Conservation (phyloP, 2,329 filamentous ascomycete species). For the Lecanosticta acicola region DNA sequence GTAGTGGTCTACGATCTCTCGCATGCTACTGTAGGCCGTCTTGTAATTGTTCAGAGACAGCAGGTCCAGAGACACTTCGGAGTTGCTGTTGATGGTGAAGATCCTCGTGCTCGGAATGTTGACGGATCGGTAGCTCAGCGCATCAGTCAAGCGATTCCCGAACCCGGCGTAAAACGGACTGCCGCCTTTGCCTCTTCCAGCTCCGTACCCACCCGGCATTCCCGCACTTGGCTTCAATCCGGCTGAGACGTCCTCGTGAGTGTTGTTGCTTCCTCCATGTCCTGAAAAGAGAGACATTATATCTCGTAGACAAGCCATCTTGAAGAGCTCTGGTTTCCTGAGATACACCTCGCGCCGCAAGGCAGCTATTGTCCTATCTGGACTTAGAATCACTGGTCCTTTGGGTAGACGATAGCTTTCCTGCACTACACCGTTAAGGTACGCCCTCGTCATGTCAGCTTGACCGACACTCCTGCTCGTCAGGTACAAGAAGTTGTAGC, state of each 20-base stretch:
- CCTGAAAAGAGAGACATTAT: conserved; percentile 75
- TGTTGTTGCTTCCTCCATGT: conserved; percentile 31
- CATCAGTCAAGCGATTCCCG: conserved; percentile 92
- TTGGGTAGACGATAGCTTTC: conserved; percentile 80
- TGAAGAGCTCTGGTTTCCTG: conserved; percentile 96
- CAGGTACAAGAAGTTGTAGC: conserved; percentile 98
- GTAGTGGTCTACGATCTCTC: conserved; percentile 95
- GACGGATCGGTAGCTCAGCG: conserved; percentile 89
- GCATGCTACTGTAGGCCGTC: conserved; percentile 94
- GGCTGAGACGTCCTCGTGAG: conserved; percentile 24
- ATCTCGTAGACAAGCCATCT: conserved; percentile 95
- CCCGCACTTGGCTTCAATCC: conserved; percentile 22
- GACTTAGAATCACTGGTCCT: conserved; percentile 90
- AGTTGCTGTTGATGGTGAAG: conserved; percentile 98
- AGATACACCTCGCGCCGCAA: conserved; percentile 88
- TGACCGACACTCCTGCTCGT: conserved; percentile 91
- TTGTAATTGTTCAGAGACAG: conserved; percentile 90
- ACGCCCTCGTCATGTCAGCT: conserved; percentile 82
- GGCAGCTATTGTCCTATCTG: conserved; percentile 90
- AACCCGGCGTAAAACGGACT: conserved; percentile 91
- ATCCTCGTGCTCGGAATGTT: conserved; percentile 92
- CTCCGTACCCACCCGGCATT: conserved; percentile 11
- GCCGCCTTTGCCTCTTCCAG: conserved; percentile 26
- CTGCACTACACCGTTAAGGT: conserved; percentile 83
- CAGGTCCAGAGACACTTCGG: conserved; percentile 87